Conservation (phyloP, 2,329 filamentous ascomycete genomes). For the Epichloe gansuensis region DNA sequence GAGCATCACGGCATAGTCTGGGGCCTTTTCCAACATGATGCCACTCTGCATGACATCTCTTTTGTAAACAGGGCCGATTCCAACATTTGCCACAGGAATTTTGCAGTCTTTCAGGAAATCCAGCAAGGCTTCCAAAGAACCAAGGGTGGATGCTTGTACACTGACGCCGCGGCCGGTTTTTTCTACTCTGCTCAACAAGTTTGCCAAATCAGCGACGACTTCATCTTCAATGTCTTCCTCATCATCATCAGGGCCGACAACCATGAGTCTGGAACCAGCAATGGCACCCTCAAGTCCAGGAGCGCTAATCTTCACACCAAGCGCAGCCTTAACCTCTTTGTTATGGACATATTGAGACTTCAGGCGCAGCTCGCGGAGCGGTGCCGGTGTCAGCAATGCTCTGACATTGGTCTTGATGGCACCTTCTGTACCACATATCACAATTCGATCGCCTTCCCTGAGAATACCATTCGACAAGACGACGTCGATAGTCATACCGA, state of each 20-base stretch:
- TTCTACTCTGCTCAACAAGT: constrained; percentile 80
- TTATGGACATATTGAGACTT: constrained; percentile 98
- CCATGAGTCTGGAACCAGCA: constrained; percentile 85
- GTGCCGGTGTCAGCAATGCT: constrained; percentile 83
- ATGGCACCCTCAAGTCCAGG: constrained; percentile 94
- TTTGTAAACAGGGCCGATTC: constrained; percentile 95
- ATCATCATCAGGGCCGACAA: constrained; percentile 89
- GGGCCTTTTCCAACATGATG: constrained; percentile 90
- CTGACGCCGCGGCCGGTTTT: constrained; percentile 90
- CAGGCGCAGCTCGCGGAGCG: constrained; percentile 84
- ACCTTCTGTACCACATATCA: constrained; percentile 93
- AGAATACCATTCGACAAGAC: constrained; percentile 93
- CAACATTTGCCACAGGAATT: constrained; percentile 95
- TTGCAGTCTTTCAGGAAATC: constrained; percentile 95
- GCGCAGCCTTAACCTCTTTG: constrained; percentile 95
- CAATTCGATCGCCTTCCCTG: constrained; percentile 85
- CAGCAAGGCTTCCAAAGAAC: constrained; percentile 87
- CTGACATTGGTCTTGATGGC: constrained; percentile 91
- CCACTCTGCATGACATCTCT: constrained; percentile 93
- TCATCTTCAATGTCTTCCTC: constrained; percentile 96
- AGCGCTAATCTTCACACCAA: constrained; percentile 97
- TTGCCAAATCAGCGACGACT: constrained; percentile 87
- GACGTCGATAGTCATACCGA: constrained; percentile 97
- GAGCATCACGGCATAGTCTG: constrained; percentile 96
- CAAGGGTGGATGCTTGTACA: constrained; percentile 93